Evolutionary conservation across 495 filamentous ascomycete genomes (phyloP).

Genomic region (Neurospora sublineolata): DNA sequence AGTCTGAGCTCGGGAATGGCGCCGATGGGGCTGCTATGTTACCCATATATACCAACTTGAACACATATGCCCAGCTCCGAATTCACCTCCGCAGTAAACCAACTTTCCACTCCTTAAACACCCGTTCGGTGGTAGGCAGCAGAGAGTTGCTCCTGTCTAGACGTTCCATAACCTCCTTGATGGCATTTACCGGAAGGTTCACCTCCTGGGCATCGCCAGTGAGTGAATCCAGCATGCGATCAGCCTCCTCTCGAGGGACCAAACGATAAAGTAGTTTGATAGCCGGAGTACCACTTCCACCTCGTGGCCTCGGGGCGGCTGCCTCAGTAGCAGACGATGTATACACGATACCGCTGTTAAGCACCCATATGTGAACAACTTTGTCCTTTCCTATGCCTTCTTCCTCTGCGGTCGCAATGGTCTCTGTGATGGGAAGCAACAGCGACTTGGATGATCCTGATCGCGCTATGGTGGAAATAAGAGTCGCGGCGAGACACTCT

Average conservation of each 20-base stretch:
- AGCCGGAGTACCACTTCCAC: conserved; percentile 28
- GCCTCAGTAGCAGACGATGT: conserved; percentile 31
- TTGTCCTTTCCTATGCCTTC: conserved; percentile 2
- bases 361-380: conserved; percentile 50
- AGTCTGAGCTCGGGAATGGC: neutral
- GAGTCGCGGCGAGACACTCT: conserved; percentile 35
- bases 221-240: conserved; percentile 42
- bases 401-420: neutral
- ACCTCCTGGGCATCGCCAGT: conserved; percentile 54
- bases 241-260: conserved; percentile 32
- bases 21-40: neutral
- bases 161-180: conserved; percentile 29
- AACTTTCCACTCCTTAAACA: conserved; percentile 55
- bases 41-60: neutral
- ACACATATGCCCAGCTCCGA: neutral
- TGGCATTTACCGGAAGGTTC: conserved; percentile 40
- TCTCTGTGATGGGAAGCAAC: conserved; percentile 27
- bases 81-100: conserved; percentile 44
- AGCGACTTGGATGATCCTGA: conserved; percentile 40
- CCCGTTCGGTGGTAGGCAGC: conserved; percentile 44
- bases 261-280: conserved; percentile 56
- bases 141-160: conserved; percentile 40
- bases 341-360: conserved; percentile 58
- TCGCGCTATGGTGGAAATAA: conserved; percentile 34
- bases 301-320: conserved; percentile 4